phyloP scores from a whole-genome alignment of 768 basidiomycete genomes.

The Saitozyma podzolica region DNA sequence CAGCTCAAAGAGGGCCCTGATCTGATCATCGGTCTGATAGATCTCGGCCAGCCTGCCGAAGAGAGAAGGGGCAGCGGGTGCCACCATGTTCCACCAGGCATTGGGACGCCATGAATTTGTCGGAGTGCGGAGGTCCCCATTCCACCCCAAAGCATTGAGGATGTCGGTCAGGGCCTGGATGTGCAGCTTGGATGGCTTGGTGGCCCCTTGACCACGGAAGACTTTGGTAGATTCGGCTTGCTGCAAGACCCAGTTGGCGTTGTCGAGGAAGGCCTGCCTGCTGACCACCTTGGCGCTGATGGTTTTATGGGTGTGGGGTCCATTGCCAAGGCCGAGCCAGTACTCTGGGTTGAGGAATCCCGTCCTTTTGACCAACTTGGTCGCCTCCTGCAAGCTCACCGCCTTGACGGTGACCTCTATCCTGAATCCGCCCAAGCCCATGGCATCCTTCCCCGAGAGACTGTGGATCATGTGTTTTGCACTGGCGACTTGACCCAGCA shows the following conservation, averaged over 20 bases:
- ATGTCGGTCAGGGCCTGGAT: slow-evolving; percentile 19
- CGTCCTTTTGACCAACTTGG: slow-evolving; percentile 6
- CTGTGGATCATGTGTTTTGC: slow-evolving; percentile 18
- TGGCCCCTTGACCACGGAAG: slow-evolving; percentile 5
- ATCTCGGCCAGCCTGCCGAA: too few relatives aligned
- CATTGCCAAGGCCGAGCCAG: slow-evolving; percentile 11
- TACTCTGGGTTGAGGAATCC: slow-evolving; percentile 11
- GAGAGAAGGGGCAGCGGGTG: too few relatives aligned
- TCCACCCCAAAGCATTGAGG: slow-evolving; percentile 25
- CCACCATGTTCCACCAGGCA: too few relatives aligned
- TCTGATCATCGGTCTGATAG: too few relatives aligned
- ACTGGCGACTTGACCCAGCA: slow-evolving; percentile 3
- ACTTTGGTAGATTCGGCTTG: slow-evolving; percentile 10
- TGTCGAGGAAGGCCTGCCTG: slow-evolving; percentile 13
- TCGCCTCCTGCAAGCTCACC: slow-evolving; percentile 8
- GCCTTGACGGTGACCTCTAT: slow-evolving; percentile 30
- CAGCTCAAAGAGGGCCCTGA: too few relatives aligned
- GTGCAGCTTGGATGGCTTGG: slow-evolving; percentile 7
- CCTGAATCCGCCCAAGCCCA: slow-evolving; percentile 19
- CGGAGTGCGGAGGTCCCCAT: neutral
- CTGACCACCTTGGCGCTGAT: neutral
- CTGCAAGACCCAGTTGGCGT: slow-evolving; percentile 29
- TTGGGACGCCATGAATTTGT: too few relatives aligned
- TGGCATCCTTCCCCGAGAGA: slow-evolving; percentile 7
- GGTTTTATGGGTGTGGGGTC: neutral